Base-by-base conservation (phyloP, 2,329 filamentous ascomycete species). In the Microsporum canis region DNA sequence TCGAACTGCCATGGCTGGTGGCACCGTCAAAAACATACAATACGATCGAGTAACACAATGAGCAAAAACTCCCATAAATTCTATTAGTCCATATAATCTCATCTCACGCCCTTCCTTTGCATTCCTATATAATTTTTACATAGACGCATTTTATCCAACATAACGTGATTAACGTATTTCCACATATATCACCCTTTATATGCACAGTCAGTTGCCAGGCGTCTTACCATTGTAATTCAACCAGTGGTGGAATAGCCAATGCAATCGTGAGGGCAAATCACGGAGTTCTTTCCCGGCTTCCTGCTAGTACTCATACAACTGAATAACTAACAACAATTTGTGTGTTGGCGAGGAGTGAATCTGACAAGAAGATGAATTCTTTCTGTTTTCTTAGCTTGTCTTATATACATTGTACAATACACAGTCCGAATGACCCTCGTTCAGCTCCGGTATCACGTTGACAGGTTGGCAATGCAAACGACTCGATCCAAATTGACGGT, bases 11-110 rank as follows among this genome's bases (percentile, higher is more conserved):
- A 96, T 99, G 89, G 80, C 79, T 2, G 94, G 94, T 59, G 90
- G 91, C 5, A 77, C 77, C 0, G 85, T 97, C 45, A 86, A 84
- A 73, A 87, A 85, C 2, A 80, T 85, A 67, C 73, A 76, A 5
- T 99, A 91, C 70, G 91, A 97, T 65, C 80, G 86, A 59, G 91
- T 96, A 45, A 73, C 89, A 70, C 87, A 85, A 76, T 89, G 78
- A 47, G 53, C 31, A 36, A 10, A 7, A 43, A 14, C 39, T 43
- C 17, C 17, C 39, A 43, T 43, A n/a, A n/a, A 43, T 43, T 5
- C 39, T n/a, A 43, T 43, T 43, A 23, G 39, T n/a, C 17, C 33
- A 33, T 31, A 33, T 23, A 33, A 3, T 53, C 34, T 17, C 34
- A 14, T n/a, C 49, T 14, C 33, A 12, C 27, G 10, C 12, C 49